Percentiles rank a stretch among this genome's conserved stretches.
These are phyloP conservation scores for Sarocladium kiliense DNA, from an alignment of 2,329 filamentous ascomycete genomes.

Conservation along the genomic window DNA sequence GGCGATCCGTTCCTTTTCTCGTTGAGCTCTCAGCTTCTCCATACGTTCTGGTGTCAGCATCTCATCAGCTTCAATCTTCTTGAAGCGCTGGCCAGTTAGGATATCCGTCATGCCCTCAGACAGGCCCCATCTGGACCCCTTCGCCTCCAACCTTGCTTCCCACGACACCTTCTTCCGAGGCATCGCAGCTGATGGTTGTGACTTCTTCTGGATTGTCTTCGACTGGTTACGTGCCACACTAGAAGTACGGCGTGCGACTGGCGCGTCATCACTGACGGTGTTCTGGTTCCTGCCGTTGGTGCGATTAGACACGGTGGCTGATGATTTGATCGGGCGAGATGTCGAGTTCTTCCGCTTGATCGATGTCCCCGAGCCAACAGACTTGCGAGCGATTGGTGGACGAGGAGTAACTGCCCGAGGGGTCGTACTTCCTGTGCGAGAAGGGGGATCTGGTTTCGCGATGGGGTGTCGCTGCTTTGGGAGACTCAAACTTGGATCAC, in stretches of 20 bases:
- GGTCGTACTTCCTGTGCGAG: not conserved
- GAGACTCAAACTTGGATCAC: not conserved
- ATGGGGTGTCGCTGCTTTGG: not conserved
- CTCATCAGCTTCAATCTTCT: conserved; percentile 52
- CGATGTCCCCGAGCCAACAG: not conserved
- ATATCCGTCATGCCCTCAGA: conserved; percentile 54
- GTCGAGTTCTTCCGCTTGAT: not conserved
- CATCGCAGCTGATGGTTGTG: not conserved
- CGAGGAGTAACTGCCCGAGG: not conserved
- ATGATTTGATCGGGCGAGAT: not conserved
- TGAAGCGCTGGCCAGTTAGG: conserved; percentile 49
- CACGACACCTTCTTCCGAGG: conserved; percentile 2
- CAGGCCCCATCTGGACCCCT: conserved; percentile 43
- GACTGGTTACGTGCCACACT: not conserved
- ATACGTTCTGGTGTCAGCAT: conserved; percentile 51
- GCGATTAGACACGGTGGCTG: not conserved
- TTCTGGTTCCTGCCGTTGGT: not conserved
- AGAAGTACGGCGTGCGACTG: not conserved
- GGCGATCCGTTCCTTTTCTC: conserved; percentile 10
- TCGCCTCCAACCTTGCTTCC: conserved; percentile 8
- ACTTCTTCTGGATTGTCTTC: not conserved
- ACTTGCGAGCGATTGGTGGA: conserved; percentile 3
- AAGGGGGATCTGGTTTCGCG: not conserved
- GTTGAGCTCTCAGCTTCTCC: conserved; percentile 29
- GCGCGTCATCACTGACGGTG: not conserved